phyloP scores from a whole-genome alignment of 2,329 filamentous ascomycete genomes.

The Metarhizium humberi region DNA sequence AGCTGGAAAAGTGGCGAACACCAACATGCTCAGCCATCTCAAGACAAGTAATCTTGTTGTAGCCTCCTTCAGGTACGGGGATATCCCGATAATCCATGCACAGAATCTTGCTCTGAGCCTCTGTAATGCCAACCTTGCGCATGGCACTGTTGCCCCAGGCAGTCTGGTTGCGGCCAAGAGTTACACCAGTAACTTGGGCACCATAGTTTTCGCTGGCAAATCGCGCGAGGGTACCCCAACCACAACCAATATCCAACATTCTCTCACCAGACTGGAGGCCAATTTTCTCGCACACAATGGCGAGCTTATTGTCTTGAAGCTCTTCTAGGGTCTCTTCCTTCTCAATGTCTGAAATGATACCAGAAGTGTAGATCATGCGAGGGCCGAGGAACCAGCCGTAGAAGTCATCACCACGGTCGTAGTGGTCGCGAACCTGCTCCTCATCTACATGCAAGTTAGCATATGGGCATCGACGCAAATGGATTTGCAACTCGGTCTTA shows the following conservation, averaged over 20 bases:
- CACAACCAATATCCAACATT: slow-evolving; percentile 91
- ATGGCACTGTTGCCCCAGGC: slow-evolving; percentile 92
- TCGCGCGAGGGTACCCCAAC: slow-evolving; percentile 92
- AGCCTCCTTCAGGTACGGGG: slow-evolving; percentile 57
- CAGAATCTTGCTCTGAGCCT: slow-evolving; percentile 83
- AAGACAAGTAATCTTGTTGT: slow-evolving; percentile 93
- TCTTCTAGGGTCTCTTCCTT: slow-evolving; percentile 87
- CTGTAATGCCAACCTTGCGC: slow-evolving; percentile 68
- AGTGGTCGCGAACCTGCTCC: slow-evolving; percentile 95
- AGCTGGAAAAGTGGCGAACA: slow-evolving; percentile 74
- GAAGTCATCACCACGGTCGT: slow-evolving; percentile 96
- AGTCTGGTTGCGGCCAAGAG: slow-evolving; percentile 91
- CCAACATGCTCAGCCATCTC: slow-evolving; percentile 99
- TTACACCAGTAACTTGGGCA: slow-evolving; percentile 77
- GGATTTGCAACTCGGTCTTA: slow-evolving; percentile 9
- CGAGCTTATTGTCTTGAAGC: slow-evolving; percentile 95
- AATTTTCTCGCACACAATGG: slow-evolving; percentile 93
- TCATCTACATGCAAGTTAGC: slow-evolving; percentile 43
- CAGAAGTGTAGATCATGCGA: slow-evolving; percentile 97
- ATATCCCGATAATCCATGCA: slow-evolving; percentile 98
- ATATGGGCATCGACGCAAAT: background rate
- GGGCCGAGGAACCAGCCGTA: slow-evolving; percentile 98
- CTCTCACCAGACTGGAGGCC: slow-evolving; percentile 69
- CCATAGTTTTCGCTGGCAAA: slow-evolving; percentile 92
- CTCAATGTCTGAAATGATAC: slow-evolving; percentile 81